Base-by-base conservation (phyloP, 2,329 filamentous ascomycete genomes). In the Claviceps citrina region DNA sequence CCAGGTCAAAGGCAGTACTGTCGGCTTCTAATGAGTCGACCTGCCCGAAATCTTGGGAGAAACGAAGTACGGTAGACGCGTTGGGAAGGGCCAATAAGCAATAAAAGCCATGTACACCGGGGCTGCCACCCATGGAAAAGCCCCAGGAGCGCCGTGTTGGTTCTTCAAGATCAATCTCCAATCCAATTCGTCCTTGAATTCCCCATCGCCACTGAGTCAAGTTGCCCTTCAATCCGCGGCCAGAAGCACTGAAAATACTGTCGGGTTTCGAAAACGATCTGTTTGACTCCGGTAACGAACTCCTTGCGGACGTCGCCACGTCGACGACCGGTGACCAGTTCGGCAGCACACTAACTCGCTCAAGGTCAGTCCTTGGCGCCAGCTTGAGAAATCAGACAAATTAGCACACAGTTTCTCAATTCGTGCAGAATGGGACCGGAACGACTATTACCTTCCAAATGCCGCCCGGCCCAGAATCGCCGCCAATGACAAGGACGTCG, bases 401-500 rank as follows among this genome's bases (percentile, higher is more conserved):
- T 39, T 22, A 39, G 40, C 15, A 30, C 13, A 33, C 13, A 31
- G 13, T 15, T 13, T 25, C n/a, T 8, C 7, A 7, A 26, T 3
- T 8, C n/a, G 36, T 27, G n/a, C n/a, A n/a, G n/a, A n/a, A n/a
- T n/a, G n/a, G n/a, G n/a, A n/a, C n/a, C n/a, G n/a, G n/a, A n/a
- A n/a, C n/a, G n/a, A n/a, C n/a, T n/a, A n/a, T n/a, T 57, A 83
- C 77, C 58, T 77, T 75, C 64, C 81, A 89, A 5, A 91, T 68
- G 1, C 79, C 77, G 6, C 87, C 87, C 44, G 79, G 73, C 7
- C 85, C 82, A 39, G 79, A 81, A 47, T 83, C 78, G 1, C 89
- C 86, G 4, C 81, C 82, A 36, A 81, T 75, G 27, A 93, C 71
- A 35, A 94, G 64, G n/a, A 93, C 70, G 55, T 94, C 87, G 2